Evolutionary conservation across 1,284 basidiomycete species (phyloP).

Genomic region (Phellinidium pouzarii): DNA sequence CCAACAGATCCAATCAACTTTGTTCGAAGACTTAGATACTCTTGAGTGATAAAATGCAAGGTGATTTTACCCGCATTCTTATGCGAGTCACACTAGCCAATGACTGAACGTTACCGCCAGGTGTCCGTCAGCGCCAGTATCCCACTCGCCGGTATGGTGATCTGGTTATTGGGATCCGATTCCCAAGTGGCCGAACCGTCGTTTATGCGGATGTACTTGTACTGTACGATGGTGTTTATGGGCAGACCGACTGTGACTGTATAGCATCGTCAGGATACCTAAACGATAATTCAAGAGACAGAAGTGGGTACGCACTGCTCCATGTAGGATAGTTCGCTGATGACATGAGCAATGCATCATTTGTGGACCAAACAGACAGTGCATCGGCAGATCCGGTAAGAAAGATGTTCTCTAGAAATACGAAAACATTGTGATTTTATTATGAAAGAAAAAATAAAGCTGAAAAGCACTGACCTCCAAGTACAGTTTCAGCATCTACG

Average conservation of each 20-base stretch:
- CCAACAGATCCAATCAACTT: too few relatives aligned
- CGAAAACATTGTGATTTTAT: not conserved
- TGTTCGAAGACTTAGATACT: not conserved
- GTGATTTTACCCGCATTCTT: not conserved
- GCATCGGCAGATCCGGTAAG: conserved; percentile 24
- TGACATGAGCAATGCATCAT: conserved; percentile 21
- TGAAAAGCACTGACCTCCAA: conserved; percentile 18
- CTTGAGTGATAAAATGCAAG: not conserved
- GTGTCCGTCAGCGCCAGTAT: conserved; percentile 27
- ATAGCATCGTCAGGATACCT: not conserved
- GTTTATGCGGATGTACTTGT: conserved; percentile 29
- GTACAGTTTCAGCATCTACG: conserved; percentile 24
- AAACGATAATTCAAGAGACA: not conserved
- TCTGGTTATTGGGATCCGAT: conserved; percentile 37
- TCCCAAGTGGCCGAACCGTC: conserved; percentile 36
- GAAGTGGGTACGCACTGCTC: conserved; percentile 20
- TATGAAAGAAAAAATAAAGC: not conserved
- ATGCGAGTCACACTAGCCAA: not conserved
- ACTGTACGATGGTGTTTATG: conserved; percentile 24
- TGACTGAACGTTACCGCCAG: conserved; percentile 28
- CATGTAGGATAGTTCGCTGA: conserved; percentile 22
- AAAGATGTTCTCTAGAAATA: conserved; percentile 25
- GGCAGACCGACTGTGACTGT: conserved; percentile 26
- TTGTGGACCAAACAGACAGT: conserved; percentile 23
- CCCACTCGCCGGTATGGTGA: conserved; percentile 33